Conservation (phyloP, 2,329 filamentous ascomycete genomes). For the Pseudogymnoascus sp. region DNA sequence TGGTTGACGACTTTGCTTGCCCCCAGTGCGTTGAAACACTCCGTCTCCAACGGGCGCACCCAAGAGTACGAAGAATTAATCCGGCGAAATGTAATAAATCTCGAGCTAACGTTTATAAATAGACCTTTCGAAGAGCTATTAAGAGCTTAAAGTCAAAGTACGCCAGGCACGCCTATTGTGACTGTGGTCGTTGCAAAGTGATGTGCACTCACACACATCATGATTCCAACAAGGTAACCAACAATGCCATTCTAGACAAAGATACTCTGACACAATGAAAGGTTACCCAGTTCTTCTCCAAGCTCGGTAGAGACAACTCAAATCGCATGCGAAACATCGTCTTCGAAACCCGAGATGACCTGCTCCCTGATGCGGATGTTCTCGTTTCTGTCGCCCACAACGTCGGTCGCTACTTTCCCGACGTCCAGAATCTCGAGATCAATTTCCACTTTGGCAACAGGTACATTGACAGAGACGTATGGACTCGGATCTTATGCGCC, state of each 20-base stretch:
- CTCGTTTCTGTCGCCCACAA: conserved; percentile 7
- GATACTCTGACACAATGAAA: background rate
- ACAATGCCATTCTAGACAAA: background rate
- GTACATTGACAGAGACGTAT: background rate
- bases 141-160: background rate
- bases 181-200: background rate
- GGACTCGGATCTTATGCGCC: conserved; percentile 1
- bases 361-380: background rate
- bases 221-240: background rate
- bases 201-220: background rate
- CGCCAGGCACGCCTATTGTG: background rate
- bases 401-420: conserved; percentile 2
- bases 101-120: background rate
- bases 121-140: background rate
- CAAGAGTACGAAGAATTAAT: background rate
- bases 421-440: conserved; percentile 6
- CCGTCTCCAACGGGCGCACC: background rate
- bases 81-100: background rate
- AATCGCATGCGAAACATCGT: conserved; percentile 1
- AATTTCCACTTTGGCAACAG: background rate
- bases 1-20: conserved; percentile 6
- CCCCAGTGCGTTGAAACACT: conserved; percentile 1
- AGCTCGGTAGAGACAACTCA: background rate
- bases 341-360: background rate
- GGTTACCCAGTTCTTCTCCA: conserved; percentile 7